phyloP scores from a whole-genome alignment of 2,329 filamentous ascomycete species.

The Zymoseptoria ardabiliae region DNA sequence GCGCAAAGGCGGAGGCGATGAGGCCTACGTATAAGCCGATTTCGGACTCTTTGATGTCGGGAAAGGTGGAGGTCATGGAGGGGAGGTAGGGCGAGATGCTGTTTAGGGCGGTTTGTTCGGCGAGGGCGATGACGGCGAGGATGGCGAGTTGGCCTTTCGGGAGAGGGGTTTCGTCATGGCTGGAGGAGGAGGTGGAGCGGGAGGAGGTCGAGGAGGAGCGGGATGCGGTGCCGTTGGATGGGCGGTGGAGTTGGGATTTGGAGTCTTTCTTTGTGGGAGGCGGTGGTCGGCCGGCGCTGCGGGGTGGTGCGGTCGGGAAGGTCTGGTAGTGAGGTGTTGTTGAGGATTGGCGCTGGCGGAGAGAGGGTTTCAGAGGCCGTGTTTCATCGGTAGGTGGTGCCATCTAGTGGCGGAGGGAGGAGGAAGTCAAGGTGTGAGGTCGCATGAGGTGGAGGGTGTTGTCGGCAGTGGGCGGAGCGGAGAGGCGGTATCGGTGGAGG shows the following conservation, averaged over 20 bases:
- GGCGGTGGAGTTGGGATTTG: neutral
- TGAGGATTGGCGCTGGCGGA: constrained; percentile 42
- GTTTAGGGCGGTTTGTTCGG: constrained; percentile 94
- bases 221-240: constrained; percentile 4
- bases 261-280: constrained; percentile 16
- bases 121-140: constrained; percentile 78
- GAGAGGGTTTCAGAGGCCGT: neutral
- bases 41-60: constrained; percentile 62
- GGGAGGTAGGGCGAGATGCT: constrained; percentile 94
- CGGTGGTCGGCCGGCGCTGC: constrained; percentile 51
- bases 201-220: constrained; percentile 8
- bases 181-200: constrained; percentile 5
- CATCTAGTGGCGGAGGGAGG: neutral
- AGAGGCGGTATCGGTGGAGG: neutral
- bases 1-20: constrained; percentile 82
- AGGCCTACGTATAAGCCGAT: constrained; percentile 84
- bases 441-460: neutral
- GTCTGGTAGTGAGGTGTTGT: constrained; percentile 64
- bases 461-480: neutral
- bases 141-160: constrained; percentile 76
- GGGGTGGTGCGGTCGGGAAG: constrained; percentile 68
- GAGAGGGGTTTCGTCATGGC: constrained; percentile 59
- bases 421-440: neutral
- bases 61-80: constrained; percentile 81
- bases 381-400: neutral